Conservation (phyloP, 495 filamentous ascomycete species). For the Coniosporium apollinis region DNA sequence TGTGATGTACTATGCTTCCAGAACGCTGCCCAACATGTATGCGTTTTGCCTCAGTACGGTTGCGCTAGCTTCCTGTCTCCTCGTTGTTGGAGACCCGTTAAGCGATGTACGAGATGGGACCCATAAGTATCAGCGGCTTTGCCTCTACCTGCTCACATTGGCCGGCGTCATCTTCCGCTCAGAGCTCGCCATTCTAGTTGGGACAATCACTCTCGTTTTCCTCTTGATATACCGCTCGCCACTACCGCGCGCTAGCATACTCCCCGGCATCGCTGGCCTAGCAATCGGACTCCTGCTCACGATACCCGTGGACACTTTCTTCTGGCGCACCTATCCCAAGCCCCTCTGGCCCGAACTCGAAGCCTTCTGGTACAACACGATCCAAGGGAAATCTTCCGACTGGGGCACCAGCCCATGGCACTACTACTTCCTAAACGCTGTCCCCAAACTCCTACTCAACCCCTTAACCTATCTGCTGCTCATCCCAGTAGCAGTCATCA, state of each 20-base stretch:
- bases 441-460: slow-evolving; percentile 74
- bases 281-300: slow-evolving; percentile 44
- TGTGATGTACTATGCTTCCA: slow-evolving; percentile 80
- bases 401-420: slow-evolving; percentile 80
- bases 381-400: slow-evolving; percentile 55
- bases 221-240: slow-evolving; percentile 38
- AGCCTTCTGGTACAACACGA: slow-evolving; percentile 81
- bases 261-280: slow-evolving; percentile 50
- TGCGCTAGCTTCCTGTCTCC: too few species aligned
- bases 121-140: too few species aligned
- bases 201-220: slow-evolving; percentile 36
- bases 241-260: slow-evolving; percentile 39
- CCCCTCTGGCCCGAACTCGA: slow-evolving; percentile 82
- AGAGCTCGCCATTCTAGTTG: slow-evolving; percentile 72
- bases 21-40: slow-evolving; percentile 92
- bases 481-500: slow-evolving; percentile 45
- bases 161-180: slow-evolving; percentile 80
- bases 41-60: slow-evolving; percentile 63
- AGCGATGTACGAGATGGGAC: too few species aligned
- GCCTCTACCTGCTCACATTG: slow-evolving; percentile 60
- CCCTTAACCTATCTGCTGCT: slow-evolving; percentile 44
- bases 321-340: slow-evolving; percentile 61
- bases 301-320: slow-evolving; percentile 67
- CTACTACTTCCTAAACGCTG: slow-evolving; percentile 65
- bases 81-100: too few species aligned